Conservation (phyloP, 306 rosid genomes). For the Vicia faba region DNA sequence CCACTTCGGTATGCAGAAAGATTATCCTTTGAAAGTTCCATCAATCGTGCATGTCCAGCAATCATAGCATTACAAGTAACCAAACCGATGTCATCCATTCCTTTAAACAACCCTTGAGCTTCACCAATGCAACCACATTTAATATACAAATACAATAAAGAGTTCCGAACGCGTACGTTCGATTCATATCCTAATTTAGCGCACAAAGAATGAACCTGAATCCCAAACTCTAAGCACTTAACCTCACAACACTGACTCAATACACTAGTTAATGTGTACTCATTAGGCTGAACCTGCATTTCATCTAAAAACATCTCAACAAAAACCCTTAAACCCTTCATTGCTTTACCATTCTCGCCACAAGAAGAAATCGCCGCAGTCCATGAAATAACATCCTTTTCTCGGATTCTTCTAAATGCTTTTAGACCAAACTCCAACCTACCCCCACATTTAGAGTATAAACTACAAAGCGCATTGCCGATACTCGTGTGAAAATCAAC, state of each 20-base stretch:
- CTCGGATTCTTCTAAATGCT: constrained; percentile 59
- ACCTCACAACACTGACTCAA: constrained; percentile 74
- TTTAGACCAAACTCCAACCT: constrained; percentile 54
- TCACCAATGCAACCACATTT: constrained; percentile 70
- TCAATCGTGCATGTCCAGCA: constrained; percentile 75
- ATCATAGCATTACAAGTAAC: constrained; percentile 92
- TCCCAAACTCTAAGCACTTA: constrained; percentile 55
- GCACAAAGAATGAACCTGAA: constrained; percentile 64
- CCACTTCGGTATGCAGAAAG: constrained; percentile 63
- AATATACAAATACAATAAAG: constrained; percentile 69
- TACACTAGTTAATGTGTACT: constrained; percentile 67
- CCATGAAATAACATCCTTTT: constrained; percentile 87
- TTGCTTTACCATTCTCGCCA: constrained; percentile 63
- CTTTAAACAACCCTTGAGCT: constrained; percentile 63
- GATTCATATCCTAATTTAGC: constrained; percentile 63
- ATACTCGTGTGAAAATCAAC: constrained; percentile 71
- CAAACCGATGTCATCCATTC: constrained; percentile 56
- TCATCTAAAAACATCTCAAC: constrained; percentile 63
- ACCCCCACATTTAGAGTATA: constrained; percentile 71
- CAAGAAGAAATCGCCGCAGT: constrained; percentile 75
- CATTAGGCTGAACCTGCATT: constrained; percentile 62
- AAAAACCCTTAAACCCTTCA: constrained; percentile 58
- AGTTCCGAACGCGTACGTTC: constrained; percentile 60
- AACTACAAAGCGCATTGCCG: constrained; percentile 80
- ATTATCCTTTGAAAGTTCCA: constrained; percentile 61